phyloP scores from a whole-genome alignment of 768 basidiomycete species.

The Rubroboletus satanas region DNA sequence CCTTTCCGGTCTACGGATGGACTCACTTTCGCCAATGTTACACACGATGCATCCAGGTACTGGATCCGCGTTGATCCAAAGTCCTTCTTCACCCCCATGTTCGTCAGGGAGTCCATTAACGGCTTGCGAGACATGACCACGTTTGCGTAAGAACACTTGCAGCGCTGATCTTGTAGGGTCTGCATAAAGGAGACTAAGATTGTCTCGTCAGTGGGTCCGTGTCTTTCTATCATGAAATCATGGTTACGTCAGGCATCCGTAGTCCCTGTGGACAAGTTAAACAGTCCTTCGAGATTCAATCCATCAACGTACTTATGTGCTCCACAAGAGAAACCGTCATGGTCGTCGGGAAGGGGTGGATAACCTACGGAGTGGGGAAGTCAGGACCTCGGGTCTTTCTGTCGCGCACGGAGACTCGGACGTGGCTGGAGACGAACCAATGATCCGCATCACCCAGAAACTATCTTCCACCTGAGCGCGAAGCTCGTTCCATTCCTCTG shows the following conservation, averaged over 20 bases:
- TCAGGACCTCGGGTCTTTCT: neutral
- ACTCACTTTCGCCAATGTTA: slow-evolving; percentile 88
- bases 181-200: slow-evolving; percentile 74
- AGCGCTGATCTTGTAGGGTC: slow-evolving; percentile 78
- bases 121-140: slow-evolving; percentile 30
- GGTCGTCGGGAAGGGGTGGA: slow-evolving; percentile 74
- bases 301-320: slow-evolving; percentile 66
- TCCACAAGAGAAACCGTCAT: slow-evolving; percentile 86
- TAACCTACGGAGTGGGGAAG: slow-evolving; percentile 52
- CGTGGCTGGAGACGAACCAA: slow-evolving; percentile 44
- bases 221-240: neutral
- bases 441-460: slow-evolving; percentile 87
- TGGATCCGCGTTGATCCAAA: slow-evolving; percentile 85
- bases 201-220: slow-evolving; percentile 5
- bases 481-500: slow-evolving; percentile 66
- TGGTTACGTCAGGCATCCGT: slow-evolving; percentile 81
- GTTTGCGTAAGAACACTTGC: slow-evolving; percentile 67
- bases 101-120: slow-evolving; percentile 43
- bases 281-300: neutral
- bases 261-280: slow-evolving; percentile 54
- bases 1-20: neutral
- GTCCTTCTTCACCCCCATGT: slow-evolving; percentile 53
- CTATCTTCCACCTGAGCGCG: slow-evolving; percentile 71
- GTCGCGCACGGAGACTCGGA: neutral
- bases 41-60: slow-evolving; percentile 81